Percentiles rank a stretch among this genome's conserved stretches.
These are phyloP conservation scores for Polymyxa betae DNA, from an alignment of 208 protist species.

Conservation along the genomic window DNA sequence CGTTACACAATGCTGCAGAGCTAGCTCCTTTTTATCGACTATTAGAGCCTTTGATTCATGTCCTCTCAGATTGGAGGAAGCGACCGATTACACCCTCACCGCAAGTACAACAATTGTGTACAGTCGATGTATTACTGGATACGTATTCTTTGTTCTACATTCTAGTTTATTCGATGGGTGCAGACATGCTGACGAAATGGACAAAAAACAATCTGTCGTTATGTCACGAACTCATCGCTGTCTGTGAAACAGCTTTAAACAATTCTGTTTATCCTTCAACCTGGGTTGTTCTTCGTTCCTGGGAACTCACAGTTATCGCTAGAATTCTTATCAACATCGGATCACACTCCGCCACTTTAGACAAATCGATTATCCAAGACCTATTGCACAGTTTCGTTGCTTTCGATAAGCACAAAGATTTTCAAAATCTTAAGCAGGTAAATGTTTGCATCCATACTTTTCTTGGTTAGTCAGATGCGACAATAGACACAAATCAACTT, in stretches of 20 bases:
- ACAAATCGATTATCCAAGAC: neutral
- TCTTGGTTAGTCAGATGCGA: neutral
- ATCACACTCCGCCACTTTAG: neutral
- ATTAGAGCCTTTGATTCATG: neutral
- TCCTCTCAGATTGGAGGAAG: neutral
- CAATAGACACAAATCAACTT: neutral
- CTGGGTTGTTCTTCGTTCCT: conserved; percentile 19
- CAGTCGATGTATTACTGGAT: neutral
- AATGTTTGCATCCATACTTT: neutral
- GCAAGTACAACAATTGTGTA: neutral
- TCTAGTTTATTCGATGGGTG: neutral
- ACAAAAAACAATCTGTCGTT: neutral
- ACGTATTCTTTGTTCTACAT: neutral
- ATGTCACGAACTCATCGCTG: neutral
- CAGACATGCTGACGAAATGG: neutral
- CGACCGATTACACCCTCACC: neutral
- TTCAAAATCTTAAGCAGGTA: neutral
- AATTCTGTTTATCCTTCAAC: conserved; percentile 15
- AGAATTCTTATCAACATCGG: neutral
- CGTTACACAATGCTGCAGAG: neutral
- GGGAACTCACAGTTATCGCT: conserved; percentile 4
- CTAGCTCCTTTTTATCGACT: neutral
- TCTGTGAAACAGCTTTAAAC: neutral
- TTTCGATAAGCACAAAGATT: conserved; percentile 2
- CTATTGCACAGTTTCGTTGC: neutral